These are phyloP conservation scores for Dothideomycetes sp. DNA, from an alignment of 2,329 filamentous ascomycete species.

Conservation along the genomic window DNA sequence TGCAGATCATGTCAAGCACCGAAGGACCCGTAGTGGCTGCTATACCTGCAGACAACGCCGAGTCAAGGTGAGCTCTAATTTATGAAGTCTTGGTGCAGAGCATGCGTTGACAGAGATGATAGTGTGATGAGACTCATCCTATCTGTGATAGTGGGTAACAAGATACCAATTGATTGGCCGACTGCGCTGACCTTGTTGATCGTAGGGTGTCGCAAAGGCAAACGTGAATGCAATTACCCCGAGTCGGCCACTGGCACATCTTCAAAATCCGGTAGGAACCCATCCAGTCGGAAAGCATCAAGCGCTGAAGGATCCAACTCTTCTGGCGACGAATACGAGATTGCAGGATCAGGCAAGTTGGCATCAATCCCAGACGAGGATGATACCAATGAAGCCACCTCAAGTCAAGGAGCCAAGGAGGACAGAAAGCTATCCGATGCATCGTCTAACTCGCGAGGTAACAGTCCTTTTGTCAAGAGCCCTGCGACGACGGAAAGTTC, in stretches of 20 bases:
- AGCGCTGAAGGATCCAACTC: conserved; percentile 39
- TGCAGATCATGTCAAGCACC: conserved; percentile 74
- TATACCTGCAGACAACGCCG: conserved; percentile 82
- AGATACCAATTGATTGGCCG: background rate
- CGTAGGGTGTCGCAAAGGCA: conserved; percentile 79
- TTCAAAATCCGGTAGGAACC: conserved; percentile 34
- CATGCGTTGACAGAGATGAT: too few species aligned
- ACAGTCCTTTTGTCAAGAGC: conserved; percentile 7
- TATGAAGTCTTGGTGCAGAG: too few species aligned
- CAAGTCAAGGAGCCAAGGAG: conserved; percentile 19
- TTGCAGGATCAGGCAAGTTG: conserved; percentile 31
- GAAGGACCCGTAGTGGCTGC: conserved; percentile 86
- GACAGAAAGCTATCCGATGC: conserved; percentile 30
- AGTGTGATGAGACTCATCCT: conserved; percentile 88
- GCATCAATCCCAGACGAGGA: conserved; percentile 38
- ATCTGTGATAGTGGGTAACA: conserved; percentile 61
- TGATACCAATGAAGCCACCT: conserved; percentile 34
- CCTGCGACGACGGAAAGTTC: conserved; percentile 8
- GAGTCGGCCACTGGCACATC: conserved; percentile 52
- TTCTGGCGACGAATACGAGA: conserved; percentile 43
- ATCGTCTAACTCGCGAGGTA: conserved; percentile 19
- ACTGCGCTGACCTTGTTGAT: conserved; percentile 8
- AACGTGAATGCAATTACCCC: conserved; percentile 83
- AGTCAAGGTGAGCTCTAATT: conserved; percentile 67
- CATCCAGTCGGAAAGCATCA: conserved; percentile 37